Percentiles rank a stretch among this genome's conserved stretches.
These are phyloP conservation scores for Ceratocystis cacaofunesta DNA, from an alignment of 2,329 filamentous ascomycete genomes.

Conservation along the genomic window DNA sequence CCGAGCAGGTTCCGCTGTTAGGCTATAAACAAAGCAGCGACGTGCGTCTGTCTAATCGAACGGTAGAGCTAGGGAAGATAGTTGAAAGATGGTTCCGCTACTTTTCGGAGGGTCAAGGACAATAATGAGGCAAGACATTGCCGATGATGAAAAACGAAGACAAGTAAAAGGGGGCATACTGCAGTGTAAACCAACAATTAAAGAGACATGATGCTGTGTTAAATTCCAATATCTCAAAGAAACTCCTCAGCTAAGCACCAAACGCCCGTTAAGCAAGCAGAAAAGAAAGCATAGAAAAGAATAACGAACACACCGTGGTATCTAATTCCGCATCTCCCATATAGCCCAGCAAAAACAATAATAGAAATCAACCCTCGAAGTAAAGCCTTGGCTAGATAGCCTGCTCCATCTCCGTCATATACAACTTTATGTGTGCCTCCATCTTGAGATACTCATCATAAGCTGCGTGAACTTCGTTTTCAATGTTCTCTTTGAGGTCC, in stretches of 20 bases:
- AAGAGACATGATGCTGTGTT: not conserved
- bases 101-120: not conserved
- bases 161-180: slow-evolving; percentile 6
- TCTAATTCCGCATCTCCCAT: not conserved
- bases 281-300: slow-evolving; percentile 8
- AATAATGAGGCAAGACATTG: not conserved
- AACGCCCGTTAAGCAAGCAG: slow-evolving; percentile 6
- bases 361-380: not conserved
- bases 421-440: slow-evolving; percentile 91
- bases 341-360: not conserved
- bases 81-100: slow-evolving; percentile 12
- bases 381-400: slow-evolving; percentile 35
- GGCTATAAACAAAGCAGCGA: slow-evolving; percentile 15
- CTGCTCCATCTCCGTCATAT: slow-evolving; percentile 98
- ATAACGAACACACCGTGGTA: slow-evolving; percentile 7
- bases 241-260: slow-evolving; percentile 2
- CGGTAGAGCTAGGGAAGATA: slow-evolving; percentile 1
- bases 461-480: slow-evolving; percentile 79
- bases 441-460: slow-evolving; percentile 95
- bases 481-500: slow-evolving; percentile 93
- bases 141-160: not conserved
- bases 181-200: slow-evolving; percentile 12
- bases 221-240: not conserved
- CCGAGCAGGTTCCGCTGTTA: slow-evolving; percentile 14
- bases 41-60: slow-evolving; percentile 11